These are phyloP conservation scores for Dictyostelium brefeldianum DNA, from an alignment of 78 protist species.

Conservation along the genomic window DNA sequence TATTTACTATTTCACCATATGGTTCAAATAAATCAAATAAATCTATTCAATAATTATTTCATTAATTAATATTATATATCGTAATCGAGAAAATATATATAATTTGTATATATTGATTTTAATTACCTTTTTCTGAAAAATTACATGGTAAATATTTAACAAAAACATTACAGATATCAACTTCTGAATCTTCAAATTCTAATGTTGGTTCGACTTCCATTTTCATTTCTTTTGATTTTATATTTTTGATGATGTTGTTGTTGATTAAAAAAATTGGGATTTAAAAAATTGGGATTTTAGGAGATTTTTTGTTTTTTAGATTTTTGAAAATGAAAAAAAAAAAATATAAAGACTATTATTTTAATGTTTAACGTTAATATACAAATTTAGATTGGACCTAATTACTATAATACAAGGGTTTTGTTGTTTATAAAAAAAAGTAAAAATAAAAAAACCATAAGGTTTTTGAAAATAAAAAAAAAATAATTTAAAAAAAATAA, in stretches of 20 bases:
- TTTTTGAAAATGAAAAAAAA: background rate
- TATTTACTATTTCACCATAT: conserved; percentile 54
- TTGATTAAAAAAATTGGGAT: background rate
- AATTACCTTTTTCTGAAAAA: conserved; percentile 58
- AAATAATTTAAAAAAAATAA: background rate
- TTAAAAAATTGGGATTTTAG: background rate
- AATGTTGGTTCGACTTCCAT: conserved; percentile 12
- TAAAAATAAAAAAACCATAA: background rate
- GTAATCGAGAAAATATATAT: no score
- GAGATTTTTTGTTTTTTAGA: background rate
- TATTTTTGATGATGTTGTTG: background rate
- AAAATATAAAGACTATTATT: background rate
- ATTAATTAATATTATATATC: no score
- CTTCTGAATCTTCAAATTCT: conserved; percentile 24
- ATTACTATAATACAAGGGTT: background rate
- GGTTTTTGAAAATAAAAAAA: background rate
- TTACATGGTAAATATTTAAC: conserved; percentile 75
- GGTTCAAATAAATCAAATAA: conserved; percentile 35
- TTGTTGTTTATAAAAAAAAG: background rate
- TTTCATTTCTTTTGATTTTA: conserved; percentile 20
- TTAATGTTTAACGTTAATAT: background rate
- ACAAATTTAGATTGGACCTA: no score
- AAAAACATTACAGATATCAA: conserved; percentile 72
- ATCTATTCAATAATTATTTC: conserved; percentile 17
- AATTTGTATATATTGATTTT: no score